Evolutionary conservation across 306 rosid genomes (phyloP), one percentile per base, ranked within the genome.

Genomic region (Pyrus pyrifolia): DNA sequence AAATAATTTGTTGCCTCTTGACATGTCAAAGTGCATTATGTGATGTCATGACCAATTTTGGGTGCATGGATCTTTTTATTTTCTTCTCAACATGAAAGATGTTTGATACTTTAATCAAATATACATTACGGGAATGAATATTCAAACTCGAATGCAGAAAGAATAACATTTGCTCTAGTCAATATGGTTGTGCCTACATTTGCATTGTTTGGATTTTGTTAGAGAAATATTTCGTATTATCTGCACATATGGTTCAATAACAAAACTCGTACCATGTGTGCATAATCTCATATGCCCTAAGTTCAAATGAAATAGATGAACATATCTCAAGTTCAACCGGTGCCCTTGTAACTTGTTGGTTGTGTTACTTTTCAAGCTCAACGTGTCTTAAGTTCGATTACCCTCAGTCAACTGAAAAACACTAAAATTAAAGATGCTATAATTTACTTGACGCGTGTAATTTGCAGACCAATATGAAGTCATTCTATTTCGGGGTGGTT

Each of bases 1-100:
- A 38, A 72, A 66, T 10, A 79, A 65, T 62, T 71, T 70, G 55
- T 71, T 70, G 42, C 53, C 55, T 19, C 11, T 71, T 49, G 65
- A 51, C 66, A 40, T 18, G 17, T 51, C 15, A 71, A 62, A 77
- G 30, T 51, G 49, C 42, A 65, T n/a, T 49, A 51, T 31, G 7
- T 25, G 74, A 51, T 51, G 44, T 29, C 60, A 70, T 49, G 33
- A 22, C 18, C 61, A 46, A 44, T 8, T 70, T 51, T 8, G 45
- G 18, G 19, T 49, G 8, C 52, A 17, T 21, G 45, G 70, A 66
- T 22, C 2, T 8, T 57, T 57, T 57, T 58, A n/a, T 22, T 58
- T n/a, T 29, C 8, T 29, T 25, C 13, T 18, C 55, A 51, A 51
- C 21, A 5, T 17, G 21, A 51, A 19, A 17, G 8, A 29, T 59